Conservation (phyloP, 1,139 yeast species). For the Blastobotrys ciferrii region DNA sequence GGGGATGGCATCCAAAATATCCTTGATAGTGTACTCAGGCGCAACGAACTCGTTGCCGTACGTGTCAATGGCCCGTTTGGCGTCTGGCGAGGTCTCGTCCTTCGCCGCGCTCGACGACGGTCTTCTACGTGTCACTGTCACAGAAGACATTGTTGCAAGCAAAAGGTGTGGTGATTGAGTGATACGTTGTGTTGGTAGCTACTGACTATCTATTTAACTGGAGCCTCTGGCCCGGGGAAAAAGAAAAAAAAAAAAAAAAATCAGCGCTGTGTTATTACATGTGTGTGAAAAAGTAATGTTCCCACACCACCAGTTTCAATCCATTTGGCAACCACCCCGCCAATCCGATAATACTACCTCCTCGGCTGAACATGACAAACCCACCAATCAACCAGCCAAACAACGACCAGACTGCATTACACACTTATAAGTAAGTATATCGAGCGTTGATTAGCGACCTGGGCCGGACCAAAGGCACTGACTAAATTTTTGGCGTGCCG, state of each 20-base stretch:
- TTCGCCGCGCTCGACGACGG: slow-evolving; percentile 16
- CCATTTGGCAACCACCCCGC: neutral
- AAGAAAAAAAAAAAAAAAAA: no score
- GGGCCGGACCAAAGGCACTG: neutral
- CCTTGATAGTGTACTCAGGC: slow-evolving; percentile 74
- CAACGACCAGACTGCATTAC: no score
- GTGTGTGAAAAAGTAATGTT: neutral
- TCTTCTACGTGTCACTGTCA: slow-evolving; percentile 1
- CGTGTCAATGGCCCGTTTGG: slow-evolving; percentile 44
- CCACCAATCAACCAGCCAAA: no score
- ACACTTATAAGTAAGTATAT: no score
- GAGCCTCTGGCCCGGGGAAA: no score
- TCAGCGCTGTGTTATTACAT: neutral
- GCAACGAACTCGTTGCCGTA: slow-evolving; percentile 65
- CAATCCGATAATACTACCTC: neutral
- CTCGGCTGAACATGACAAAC: neutral
- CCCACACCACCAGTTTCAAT: neutral
- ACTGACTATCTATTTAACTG: no score
- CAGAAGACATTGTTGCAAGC: neutral
- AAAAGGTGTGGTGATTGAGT: neutral
- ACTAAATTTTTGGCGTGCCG: neutral
- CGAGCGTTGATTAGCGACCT: neutral
- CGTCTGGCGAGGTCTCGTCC: slow-evolving; percentile 18
- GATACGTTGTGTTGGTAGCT: no score
- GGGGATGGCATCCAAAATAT: slow-evolving; percentile 70